A percentile compares a stretch with the other conserved stretches of the same genome.
These are phyloP conservation scores for Colletotrichum gigasporum DNA, from an alignment of 2,329 filamentous ascomycete species.

Conservation along the genomic window DNA sequence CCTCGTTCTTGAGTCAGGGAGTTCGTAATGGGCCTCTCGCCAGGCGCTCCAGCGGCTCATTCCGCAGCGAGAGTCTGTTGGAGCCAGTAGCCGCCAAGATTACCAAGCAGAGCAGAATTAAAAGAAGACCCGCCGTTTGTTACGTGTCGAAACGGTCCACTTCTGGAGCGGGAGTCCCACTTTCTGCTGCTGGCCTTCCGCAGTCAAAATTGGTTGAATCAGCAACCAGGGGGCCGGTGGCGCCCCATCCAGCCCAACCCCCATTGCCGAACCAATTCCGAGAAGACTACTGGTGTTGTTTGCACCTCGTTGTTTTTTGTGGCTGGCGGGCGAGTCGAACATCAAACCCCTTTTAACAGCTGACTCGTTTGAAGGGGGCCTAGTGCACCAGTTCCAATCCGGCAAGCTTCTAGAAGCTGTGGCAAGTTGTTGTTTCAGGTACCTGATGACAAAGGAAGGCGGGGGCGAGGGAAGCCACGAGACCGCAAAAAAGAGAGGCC, in stretches of 20 bases:
- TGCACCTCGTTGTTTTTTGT: no score
- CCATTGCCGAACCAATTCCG: slow-evolving; percentile 20
- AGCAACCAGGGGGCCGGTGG: slow-evolving; percentile 2
- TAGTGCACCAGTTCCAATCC: no score
- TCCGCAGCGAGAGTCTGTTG: not conserved
- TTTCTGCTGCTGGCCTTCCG: not conserved
- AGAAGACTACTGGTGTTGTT: not conserved
- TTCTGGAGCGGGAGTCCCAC: not conserved
- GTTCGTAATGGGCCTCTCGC: not conserved
- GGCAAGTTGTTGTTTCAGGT: slow-evolving; percentile 10
- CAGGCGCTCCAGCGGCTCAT: slow-evolving; percentile 1
- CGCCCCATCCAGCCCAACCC: not conserved
- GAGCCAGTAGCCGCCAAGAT: not conserved
- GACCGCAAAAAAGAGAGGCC: not conserved
- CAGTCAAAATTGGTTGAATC: slow-evolving; percentile 7
- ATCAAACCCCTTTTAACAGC: not conserved
- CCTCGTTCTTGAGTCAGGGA: slow-evolving; percentile 22
- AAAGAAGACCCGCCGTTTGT: slow-evolving; percentile 15
- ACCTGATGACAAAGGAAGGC: slow-evolving; percentile 7
- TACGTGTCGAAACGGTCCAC: slow-evolving; percentile 23
- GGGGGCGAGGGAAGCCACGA: not conserved
- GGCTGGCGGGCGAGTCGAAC: not conserved
- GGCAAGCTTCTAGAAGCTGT: slow-evolving; percentile 28
- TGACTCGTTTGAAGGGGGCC: slow-evolving; percentile 20
- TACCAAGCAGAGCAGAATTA: not conserved